Percentiles rank a stretch among this genome's conserved stretches.
Evolutionary conservation across 345 rosid genomes (phyloP).

Genomic region (Boechera divaricarpa): DNA sequence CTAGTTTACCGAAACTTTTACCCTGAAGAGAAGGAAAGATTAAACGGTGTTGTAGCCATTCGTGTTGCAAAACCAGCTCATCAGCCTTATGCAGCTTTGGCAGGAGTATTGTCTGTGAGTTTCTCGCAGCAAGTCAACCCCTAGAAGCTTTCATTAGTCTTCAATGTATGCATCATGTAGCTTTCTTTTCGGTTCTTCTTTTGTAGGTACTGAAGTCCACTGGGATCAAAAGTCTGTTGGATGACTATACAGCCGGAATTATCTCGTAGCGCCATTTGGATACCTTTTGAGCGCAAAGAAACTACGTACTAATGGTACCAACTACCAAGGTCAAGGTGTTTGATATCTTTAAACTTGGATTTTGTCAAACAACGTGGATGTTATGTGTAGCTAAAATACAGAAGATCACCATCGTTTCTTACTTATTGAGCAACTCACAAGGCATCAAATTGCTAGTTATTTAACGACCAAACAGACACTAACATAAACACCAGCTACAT

Average conservation of each 20-base stretch:
- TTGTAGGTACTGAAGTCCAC: slow-evolving; percentile 39
- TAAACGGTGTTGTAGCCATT: slow-evolving; percentile 74
- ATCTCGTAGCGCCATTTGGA: slow-evolving; percentile 22
- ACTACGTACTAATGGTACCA: not conserved
- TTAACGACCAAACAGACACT: slow-evolving; percentile 5
- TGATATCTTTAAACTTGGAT: not conserved
- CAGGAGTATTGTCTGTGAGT: slow-evolving; percentile 69
- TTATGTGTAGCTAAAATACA: not conserved
- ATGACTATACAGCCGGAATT: slow-evolving; percentile 29
- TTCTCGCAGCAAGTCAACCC: slow-evolving; percentile 29
- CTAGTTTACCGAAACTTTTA: slow-evolving; percentile 70
- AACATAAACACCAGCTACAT: not conserved
- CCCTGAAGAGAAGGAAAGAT: slow-evolving; percentile 65
- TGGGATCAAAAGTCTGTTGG: slow-evolving; percentile 37
- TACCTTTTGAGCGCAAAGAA: slow-evolving; percentile 7
- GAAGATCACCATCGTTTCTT: not conserved
- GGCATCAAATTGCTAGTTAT: not conserved
- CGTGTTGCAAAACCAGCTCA: slow-evolving; percentile 50
- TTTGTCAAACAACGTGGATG: slow-evolving; percentile 4
- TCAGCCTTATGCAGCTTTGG: slow-evolving; percentile 68
- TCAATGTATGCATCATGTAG: not conserved
- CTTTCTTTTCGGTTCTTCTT: slow-evolving; percentile 4
- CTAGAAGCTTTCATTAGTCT: not conserved
- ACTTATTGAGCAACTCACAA: slow-evolving; percentile 1
- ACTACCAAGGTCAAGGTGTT: not conserved